Percentiles rank a stretch among this genome's conserved stretches.
These are phyloP conservation scores for Lunularia cruciata DNA, from an alignment of 225 moss, liverwort and hornwort species.

Conservation along the genomic window DNA sequence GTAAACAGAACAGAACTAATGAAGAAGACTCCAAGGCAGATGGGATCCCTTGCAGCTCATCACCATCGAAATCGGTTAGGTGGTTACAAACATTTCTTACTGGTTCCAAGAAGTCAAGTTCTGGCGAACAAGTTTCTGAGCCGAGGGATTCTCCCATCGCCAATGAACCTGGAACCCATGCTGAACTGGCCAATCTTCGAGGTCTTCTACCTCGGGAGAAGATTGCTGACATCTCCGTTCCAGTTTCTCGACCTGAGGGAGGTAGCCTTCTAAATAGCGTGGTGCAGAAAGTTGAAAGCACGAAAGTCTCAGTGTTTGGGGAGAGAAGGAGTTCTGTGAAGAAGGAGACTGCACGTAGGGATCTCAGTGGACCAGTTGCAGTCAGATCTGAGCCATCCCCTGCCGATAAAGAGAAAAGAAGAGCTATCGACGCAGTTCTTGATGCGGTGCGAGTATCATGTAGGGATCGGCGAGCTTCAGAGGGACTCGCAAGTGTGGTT, in stretches of 20 bases:
- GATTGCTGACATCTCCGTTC: constrained; percentile 16
- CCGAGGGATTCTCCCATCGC: constrained; percentile 1
- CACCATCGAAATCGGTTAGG: constrained; percentile 25
- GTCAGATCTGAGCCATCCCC: constrained; percentile 26
- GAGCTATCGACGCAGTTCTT: constrained; percentile 25
- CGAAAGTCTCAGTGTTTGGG: constrained; percentile 11
- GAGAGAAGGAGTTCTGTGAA: constrained; percentile 16
- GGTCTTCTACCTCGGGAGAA: constrained; percentile 43
- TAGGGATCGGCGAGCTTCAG: constrained; percentile 40
- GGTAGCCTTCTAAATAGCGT: neutral
- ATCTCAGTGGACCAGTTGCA: neutral
- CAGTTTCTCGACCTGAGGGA: neutral
- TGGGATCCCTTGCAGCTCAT: constrained; percentile 23
- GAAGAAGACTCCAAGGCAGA: constrained; percentile 1
- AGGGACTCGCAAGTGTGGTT: constrained; percentile 24
- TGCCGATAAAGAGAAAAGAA: constrained; percentile 27
- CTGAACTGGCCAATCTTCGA: constrained; percentile 42
- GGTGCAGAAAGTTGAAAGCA: constrained; percentile 3
- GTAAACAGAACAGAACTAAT: constrained; percentile 1
- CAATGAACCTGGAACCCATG: constrained; percentile 3
- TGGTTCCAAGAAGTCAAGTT: neutral
- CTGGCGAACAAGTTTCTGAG: neutral
- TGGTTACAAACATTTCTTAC: constrained; percentile 22
- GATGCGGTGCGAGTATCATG: constrained; percentile 42
- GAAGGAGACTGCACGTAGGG: constrained; percentile 13